These are phyloP conservation scores for Neobulgaria alba DNA, from an alignment of 2,329 filamentous ascomycete genomes.

Conservation along the genomic window DNA sequence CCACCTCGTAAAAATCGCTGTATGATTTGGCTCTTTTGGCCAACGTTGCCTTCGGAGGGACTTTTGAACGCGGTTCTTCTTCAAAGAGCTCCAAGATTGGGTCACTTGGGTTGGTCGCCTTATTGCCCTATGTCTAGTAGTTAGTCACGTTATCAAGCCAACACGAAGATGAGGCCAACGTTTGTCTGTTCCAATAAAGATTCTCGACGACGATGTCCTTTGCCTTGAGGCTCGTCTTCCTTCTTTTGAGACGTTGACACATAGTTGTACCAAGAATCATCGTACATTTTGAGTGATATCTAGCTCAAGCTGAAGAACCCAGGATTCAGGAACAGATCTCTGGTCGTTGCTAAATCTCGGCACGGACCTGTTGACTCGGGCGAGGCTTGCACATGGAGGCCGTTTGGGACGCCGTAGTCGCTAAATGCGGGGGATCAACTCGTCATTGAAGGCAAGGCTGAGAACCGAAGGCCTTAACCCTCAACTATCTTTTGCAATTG, in stretches of 20 bases:
- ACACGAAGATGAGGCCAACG: constrained; percentile 36
- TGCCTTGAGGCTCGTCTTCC: constrained; percentile 34
- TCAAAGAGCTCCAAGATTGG: constrained; percentile 51
- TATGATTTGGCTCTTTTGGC: constrained; percentile 65
- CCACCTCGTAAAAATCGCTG: constrained; percentile 64
- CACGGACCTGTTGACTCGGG: too few species aligned
- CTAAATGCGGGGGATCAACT: neutral
- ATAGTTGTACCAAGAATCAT: constrained; percentile 78
- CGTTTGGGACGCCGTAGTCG: constrained; percentile 3
- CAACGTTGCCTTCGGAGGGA: constrained; percentile 58
- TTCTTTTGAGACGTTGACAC: constrained; percentile 52
- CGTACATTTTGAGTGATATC: constrained; percentile 51
- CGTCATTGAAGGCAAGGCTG: constrained; percentile 9
- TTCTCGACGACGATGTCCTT: constrained; percentile 56
- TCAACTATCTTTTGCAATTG: neutral
- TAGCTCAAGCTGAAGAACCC: neutral
- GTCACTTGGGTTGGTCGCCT: constrained; percentile 42
- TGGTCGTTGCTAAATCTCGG: too few species aligned
- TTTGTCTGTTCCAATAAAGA: constrained; percentile 61
- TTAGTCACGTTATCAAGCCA: constrained; percentile 1
- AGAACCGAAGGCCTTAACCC: neutral
- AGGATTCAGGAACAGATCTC: neutral
- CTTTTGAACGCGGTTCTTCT: constrained; percentile 44
- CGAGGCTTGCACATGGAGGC: neutral
- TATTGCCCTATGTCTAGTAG: constrained; percentile 35